Evolutionary conservation across 805 yeast species (phyloP).

Genomic region (Schwanniomyces yamadae): DNA sequence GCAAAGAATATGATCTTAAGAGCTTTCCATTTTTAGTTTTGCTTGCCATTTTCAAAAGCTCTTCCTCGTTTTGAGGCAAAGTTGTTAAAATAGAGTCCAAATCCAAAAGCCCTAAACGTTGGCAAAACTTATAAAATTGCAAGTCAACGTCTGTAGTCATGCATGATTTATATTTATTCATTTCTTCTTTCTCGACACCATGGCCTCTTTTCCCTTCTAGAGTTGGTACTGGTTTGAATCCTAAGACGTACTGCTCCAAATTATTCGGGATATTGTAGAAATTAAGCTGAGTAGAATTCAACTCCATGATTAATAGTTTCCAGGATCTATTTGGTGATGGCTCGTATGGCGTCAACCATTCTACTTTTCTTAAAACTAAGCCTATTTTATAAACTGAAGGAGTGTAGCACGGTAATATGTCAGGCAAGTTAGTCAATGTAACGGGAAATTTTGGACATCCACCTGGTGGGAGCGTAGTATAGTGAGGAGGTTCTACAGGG

Average conservation of each 20-base stretch:
- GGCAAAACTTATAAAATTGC: conserved; percentile 26
- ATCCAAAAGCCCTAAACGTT: conserved; percentile 18
- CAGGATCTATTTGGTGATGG: conserved; percentile 66
- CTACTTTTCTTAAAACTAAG: conserved; percentile 60
- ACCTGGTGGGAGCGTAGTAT: conserved; percentile 40
- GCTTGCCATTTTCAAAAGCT: background rate
- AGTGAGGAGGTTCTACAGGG: conserved; percentile 40
- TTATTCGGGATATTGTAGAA: conserved; percentile 48
- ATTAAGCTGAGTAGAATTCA: conserved; percentile 85
- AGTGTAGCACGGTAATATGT: conserved; percentile 58
- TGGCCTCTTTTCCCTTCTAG: conserved; percentile 5
- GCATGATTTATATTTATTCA: conserved; percentile 12
- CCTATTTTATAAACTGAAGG: conserved; percentile 67
- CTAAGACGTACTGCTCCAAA: conserved; percentile 26
- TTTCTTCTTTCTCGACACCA: conserved; percentile 5
- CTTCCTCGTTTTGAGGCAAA: background rate
- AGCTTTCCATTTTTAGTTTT: conserved; percentile 28
- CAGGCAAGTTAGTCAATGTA: conserved; percentile 16
- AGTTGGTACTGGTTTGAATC: conserved; percentile 14
- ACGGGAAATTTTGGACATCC: conserved; percentile 43
- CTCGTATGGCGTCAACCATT: conserved; percentile 78
- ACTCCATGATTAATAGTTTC: conserved; percentile 65
- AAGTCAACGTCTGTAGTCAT: conserved; percentile 26
- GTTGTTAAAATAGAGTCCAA: conserved; percentile 1
- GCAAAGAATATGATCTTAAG: conserved; percentile 72